phyloP scores from a whole-genome alignment of 2,329 filamentous ascomycete genomes.

The Trematosphaeria pertusa region DNA sequence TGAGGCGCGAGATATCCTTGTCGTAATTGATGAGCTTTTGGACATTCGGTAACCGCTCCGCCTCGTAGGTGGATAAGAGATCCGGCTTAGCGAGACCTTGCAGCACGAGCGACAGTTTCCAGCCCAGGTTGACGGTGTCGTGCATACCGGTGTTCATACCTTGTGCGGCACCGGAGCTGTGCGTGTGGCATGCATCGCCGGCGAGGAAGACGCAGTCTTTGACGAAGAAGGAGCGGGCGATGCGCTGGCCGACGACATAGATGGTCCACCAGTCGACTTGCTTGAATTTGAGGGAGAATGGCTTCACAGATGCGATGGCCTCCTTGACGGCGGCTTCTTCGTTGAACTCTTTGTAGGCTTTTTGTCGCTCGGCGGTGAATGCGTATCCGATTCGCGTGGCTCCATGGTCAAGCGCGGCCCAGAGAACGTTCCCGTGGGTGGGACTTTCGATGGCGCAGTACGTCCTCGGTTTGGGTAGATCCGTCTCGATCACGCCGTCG shows the following conservation, averaged over 20 bases:
- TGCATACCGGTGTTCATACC: slow-evolving; percentile 66
- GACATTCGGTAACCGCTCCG: slow-evolving; percentile 58
- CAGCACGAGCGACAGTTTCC: slow-evolving; percentile 60
- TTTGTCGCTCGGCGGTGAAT: slow-evolving; percentile 52
- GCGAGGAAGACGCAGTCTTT: slow-evolving; percentile 60
- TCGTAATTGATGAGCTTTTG: slow-evolving; percentile 49
- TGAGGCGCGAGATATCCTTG: slow-evolving; percentile 43
- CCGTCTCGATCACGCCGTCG: slow-evolving; percentile 58
- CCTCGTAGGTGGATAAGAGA: slow-evolving; percentile 58
- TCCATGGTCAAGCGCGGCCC: slow-evolving; percentile 61
- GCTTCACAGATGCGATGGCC: slow-evolving; percentile 49
- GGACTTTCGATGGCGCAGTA: slow-evolving; percentile 60
- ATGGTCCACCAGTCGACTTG: slow-evolving; percentile 55
- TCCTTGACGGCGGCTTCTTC: slow-evolving; percentile 48
- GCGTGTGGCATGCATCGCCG: slow-evolving; percentile 65
- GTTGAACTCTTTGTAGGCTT: slow-evolving; percentile 44
- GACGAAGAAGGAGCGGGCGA: slow-evolving; percentile 40
- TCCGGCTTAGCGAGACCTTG: slow-evolving; percentile 46
- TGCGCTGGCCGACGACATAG: slow-evolving; percentile 53
- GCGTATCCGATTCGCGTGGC: slow-evolving; percentile 63
- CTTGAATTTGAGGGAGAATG: slow-evolving; percentile 49
- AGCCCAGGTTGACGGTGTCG: slow-evolving; percentile 62
- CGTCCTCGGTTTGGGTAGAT: slow-evolving; percentile 56
- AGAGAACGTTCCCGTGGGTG: slow-evolving; percentile 63
- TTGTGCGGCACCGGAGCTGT: slow-evolving; percentile 63